Conservation (phyloP, 108 stramenopile genomes). For the Aurantiochytrium sp. region DNA sequence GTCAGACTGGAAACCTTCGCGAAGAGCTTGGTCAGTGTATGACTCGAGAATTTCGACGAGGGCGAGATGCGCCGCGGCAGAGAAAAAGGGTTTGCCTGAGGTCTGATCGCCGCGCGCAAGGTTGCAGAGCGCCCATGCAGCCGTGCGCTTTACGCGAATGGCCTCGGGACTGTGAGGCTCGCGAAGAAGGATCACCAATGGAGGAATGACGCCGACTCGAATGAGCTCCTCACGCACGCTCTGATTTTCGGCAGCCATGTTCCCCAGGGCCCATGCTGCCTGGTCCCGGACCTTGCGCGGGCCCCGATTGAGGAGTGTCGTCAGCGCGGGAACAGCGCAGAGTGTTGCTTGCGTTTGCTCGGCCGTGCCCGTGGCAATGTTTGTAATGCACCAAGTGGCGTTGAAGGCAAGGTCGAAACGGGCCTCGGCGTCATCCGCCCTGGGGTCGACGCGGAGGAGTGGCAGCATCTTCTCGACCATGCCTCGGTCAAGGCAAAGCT, state of each 20-base stretch:
- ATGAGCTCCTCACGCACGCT: conserved; percentile 16
- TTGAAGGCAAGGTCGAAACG: not conserved
- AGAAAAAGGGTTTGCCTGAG: conserved; percentile 26
- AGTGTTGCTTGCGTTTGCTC: conserved; percentile 20
- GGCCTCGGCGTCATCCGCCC: not conserved
- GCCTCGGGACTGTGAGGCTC: not conserved
- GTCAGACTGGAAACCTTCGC: not conserved
- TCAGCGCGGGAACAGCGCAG: conserved; percentile 33
- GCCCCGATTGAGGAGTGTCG: conserved; percentile 22
- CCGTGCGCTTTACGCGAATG: conserved; percentile 21
- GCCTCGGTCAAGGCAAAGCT: not conserved
- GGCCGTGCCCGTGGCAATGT: conserved; percentile 29
- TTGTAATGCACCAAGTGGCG: conserved; percentile 23
- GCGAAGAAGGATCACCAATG: conserved; percentile 19
- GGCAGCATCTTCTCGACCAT: not conserved
- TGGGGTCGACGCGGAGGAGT: not conserved
- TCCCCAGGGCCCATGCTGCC: conserved; percentile 36
- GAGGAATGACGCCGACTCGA: conserved; percentile 26
- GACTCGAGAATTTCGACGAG: not conserved
- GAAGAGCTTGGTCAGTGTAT: not conserved
- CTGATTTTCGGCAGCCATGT: conserved; percentile 29
- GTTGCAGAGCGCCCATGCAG: conserved; percentile 34
- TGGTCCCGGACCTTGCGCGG: conserved; percentile 31
- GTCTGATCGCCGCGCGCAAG: conserved; percentile 29
- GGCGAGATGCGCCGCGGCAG: conserved; percentile 11